Evolutionary conservation across 2,329 filamentous ascomycete genomes (phyloP), one percentile per base, ranked within the genome.

Genomic region (Fonsecaea monophora): DNA sequence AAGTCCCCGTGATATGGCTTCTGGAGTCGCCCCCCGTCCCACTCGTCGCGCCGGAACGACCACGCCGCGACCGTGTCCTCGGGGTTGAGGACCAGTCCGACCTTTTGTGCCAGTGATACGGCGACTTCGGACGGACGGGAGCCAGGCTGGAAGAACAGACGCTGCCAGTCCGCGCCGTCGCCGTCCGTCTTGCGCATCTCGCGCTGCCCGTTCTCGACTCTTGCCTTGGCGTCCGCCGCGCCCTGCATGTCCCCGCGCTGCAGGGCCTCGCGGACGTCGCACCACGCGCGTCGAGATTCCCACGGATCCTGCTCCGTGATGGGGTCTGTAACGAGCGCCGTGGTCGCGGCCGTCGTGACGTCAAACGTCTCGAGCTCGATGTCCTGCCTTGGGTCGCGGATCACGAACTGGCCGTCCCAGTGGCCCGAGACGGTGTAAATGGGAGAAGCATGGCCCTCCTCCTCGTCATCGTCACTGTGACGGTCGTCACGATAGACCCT

Each of bases 181-280:
- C 87, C 87, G 78, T 97, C 94, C 74, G 87, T 83, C 76, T 87
- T 86, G 70, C 94, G 88, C 80, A 88, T 84, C 78, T 86, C 92
- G 13, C 93, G 88, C 83, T 98, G 94, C 40, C 89, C 88, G 73
- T 92, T 92, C 80, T 98, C 95, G 70, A 98, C 96, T 79, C 92
- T 92, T 65, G 86, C 86, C 83, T 98, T 98, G 77, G 96, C 92
- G 13, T 81, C 76, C 1, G 88, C 88, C 0, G 92, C 92, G 4
- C 86, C 82, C 72, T 97, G 92, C 86, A 97, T 92, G 77, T 97
- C 92, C 65, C 92, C 91, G 72, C 85, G 87, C 64, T 87, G 84
- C 73, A 98, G 95, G 55, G 89, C 92, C 35, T 87, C 86, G 0
- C 92, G 92, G 32, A 98, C 94, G 75, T 91, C 92, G 70, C 86